Evolutionary conservation across 2,329 filamentous ascomycete genomes (phyloP).

Genomic region (Periconia macrospinosa): DNA sequence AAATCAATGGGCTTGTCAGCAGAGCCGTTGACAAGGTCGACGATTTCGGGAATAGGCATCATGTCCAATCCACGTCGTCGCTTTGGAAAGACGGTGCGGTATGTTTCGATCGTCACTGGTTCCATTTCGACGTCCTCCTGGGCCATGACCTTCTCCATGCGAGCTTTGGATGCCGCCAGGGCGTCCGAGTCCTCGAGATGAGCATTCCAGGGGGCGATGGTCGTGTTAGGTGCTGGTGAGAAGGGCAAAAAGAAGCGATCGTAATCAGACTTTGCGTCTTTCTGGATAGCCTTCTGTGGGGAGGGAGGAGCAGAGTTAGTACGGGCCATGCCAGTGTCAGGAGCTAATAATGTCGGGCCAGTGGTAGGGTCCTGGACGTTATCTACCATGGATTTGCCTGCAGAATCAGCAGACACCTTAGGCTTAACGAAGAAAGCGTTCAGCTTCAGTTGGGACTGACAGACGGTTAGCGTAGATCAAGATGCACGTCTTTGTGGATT

Average conservation of each 20-base stretch:
- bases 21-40: slow-evolving; percentile 50
- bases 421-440: slow-evolving; percentile 51
- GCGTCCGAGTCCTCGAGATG: slow-evolving; percentile 33
- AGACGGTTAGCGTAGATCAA: slow-evolving; percentile 18
- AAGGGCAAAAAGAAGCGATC: slow-evolving; percentile 78
- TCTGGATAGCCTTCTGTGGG: slow-evolving; percentile 34
- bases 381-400: slow-evolving; percentile 32
- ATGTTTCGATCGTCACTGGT: slow-evolving; percentile 14
- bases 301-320: slow-evolving; percentile 35
- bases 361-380: slow-evolving; percentile 34
- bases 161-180: slow-evolving; percentile 26
- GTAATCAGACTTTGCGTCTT: slow-evolving; percentile 45
- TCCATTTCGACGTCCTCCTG: slow-evolving; percentile 17
- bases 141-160: slow-evolving; percentile 29
- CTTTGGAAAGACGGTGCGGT: slow-evolving; percentile 21
- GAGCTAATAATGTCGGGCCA: slow-evolving; percentile 28
- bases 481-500: neutral
- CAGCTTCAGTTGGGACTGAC: slow-evolving; percentile 45
- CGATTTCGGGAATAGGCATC: slow-evolving; percentile 38
- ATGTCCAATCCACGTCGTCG: slow-evolving; percentile 19
- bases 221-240: slow-evolving; percentile 72
- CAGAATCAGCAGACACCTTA: slow-evolving; percentile 34
- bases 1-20: slow-evolving; percentile 47
- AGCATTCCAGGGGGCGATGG: slow-evolving; percentile 61
- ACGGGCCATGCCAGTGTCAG: slow-evolving; percentile 17